Percentiles rank a stretch among this genome's conserved stretches.
phyloP scores from a whole-genome alignment of 2,329 filamentous ascomycete genomes.

The Macrophomina pseudophaseolina region DNA sequence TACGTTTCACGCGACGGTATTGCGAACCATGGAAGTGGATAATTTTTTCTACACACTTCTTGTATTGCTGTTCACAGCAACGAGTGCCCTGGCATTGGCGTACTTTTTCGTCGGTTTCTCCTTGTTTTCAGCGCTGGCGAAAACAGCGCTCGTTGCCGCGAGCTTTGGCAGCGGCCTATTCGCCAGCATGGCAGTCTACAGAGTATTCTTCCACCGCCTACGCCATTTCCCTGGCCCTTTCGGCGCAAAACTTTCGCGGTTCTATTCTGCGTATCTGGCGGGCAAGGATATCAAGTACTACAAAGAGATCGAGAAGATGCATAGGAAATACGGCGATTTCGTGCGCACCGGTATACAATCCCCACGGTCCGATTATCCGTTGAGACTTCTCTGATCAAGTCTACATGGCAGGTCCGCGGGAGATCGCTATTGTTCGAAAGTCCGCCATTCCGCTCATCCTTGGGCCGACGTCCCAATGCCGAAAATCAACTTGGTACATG shows the following conservation, averaged over 20 bases:
- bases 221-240: constrained; percentile 44
- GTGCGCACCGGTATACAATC: neutral
- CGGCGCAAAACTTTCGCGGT: constrained; percentile 38
- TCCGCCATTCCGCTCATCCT: constrained; percentile 40
- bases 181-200: constrained; percentile 29
- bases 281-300: neutral
- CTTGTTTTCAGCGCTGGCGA: neutral
- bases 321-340: constrained; percentile 3
- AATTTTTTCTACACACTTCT: constrained; percentile 51
- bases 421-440: constrained; percentile 29
- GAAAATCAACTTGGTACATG: constrained; percentile 38
- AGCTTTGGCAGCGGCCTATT: neutral
- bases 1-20: neutral
- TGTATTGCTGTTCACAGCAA: constrained; percentile 57
- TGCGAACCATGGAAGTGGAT: constrained; percentile 45
- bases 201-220: constrained; percentile 41
- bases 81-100: constrained; percentile 31
- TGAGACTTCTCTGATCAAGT: neutral
- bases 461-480: constrained; percentile 38
- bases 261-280: constrained; percentile 35
- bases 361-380: neutral
- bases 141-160: neutral
- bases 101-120: neutral
- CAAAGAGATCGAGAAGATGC: neutral
- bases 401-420: neutral